Evolutionary conservation across 2,329 filamentous ascomycete genomes (phyloP), one percentile per base, ranked within the genome.

Genomic region (Clarireedia paspali): DNA sequence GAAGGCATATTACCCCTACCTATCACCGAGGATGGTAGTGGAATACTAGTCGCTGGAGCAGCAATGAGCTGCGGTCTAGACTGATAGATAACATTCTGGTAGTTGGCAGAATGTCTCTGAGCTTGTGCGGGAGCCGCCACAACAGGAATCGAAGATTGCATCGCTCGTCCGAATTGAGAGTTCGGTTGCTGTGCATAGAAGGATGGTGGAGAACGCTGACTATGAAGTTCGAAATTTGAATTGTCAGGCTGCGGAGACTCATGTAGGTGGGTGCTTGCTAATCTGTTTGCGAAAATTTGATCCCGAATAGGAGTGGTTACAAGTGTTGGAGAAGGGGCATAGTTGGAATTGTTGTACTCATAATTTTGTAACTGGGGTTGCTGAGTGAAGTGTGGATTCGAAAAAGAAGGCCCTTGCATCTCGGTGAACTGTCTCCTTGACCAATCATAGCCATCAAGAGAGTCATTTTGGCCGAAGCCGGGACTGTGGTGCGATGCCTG

Each of bases 271-370:
- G 53, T 56, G 27, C 39, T 52, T 9, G 47, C 46, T 30, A 56
- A 36, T 36, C 50, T 47, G 5, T 26, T 24, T 20, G 53, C 50
- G 30, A 56, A 56, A 39, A 44, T 46, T 17, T 56, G 53, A 30
- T 56, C 53, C 30, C 53, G 53, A 30, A 52, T 39, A 2, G 53
- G 48, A 20, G 47, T 56, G 45, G 47, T 56, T 46, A 52, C 30
- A 24, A 46, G 30, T 46, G 52, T 47, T 17, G 53, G 53, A 26
- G 53, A 56, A 27, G 52, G 53, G 20, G 53, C 48, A 46, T 56
- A 56, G 34, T 55, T 55, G 4, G 53, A 55, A 14, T 34, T 50
- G 20, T 49, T 54, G 24, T 49, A 50, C 9, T 55, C 53, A 46
- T 56, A 56, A 23, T 26, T 52, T 27, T 46, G 42, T 40, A 47